These are phyloP conservation scores for Apiotrichum veenhuisii DNA, from an alignment of 1,284 basidiomycete genomes.

Conservation along the genomic window DNA sequence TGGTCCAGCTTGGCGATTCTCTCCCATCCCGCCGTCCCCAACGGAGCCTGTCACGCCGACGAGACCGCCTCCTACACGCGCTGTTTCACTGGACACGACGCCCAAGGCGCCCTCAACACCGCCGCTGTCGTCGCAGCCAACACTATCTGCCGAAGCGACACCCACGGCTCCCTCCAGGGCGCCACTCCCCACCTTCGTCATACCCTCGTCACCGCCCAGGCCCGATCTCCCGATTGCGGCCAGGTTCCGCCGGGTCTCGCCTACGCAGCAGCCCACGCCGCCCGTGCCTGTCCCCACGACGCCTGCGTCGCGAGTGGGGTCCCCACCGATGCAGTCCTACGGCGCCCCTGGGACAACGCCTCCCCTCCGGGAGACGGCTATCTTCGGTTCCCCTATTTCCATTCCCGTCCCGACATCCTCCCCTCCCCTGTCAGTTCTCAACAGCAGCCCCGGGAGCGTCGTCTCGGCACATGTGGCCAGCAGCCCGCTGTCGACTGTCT, in stretches of 20 bases:
- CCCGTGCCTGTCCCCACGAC: background rate
- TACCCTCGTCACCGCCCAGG: background rate
- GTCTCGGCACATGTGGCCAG: slow-evolving; percentile 1
- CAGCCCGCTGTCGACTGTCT: background rate
- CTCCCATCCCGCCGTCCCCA: too few species aligned
- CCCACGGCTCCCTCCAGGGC: background rate
- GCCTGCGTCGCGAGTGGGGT: background rate
- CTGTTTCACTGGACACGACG: background rate
- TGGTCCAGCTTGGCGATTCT: background rate
- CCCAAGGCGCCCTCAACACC: background rate
- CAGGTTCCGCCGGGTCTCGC: background rate
- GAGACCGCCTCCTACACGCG: background rate
- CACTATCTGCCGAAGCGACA: background rate
- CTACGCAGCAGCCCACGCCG: background rate
- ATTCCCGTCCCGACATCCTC: background rate
- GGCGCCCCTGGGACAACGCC: background rate
- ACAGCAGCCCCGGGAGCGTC: slow-evolving; percentile 1
- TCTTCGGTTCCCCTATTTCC: background rate
- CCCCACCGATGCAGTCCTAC: background rate
- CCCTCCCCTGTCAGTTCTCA: background rate
- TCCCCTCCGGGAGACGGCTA: background rate
- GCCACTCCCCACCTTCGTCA: background rate
- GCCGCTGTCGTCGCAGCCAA: background rate
- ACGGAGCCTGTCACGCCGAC: background rate
- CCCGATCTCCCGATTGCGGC: background rate